Conservation (phyloP, 176 grass and related monocot species). For the Oryza rufipogon region DNA sequence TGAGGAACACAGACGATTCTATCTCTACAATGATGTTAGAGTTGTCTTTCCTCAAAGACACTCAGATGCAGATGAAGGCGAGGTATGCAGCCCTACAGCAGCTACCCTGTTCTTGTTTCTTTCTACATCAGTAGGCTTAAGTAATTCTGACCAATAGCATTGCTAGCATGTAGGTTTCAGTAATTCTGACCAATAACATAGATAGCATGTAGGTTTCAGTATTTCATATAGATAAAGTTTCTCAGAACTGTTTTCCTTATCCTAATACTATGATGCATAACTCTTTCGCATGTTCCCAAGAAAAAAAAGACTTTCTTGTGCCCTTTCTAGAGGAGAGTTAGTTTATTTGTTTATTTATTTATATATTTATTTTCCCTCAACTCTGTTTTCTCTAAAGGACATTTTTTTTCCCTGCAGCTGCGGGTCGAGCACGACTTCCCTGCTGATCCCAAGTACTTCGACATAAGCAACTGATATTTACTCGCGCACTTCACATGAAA, state of each 20-base stretch:
- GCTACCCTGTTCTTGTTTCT: constrained; percentile 20
- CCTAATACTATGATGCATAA: neutral
- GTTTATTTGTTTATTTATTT: neutral
- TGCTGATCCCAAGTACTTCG: constrained; percentile 92
- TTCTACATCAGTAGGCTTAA: neutral
- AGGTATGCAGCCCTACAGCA: constrained; percentile 54
- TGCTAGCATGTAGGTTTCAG: neutral
- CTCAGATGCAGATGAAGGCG: constrained; percentile 88
- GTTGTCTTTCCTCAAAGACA: constrained; percentile 97
- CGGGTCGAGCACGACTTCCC: constrained; percentile 84
- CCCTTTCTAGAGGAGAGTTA: neutral
- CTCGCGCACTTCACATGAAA: constrained; percentile 31
- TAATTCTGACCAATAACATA: neutral
- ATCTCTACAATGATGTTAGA: constrained; percentile 94
- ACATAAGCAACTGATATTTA: constrained; percentile 81
- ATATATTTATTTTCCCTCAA: neutral
- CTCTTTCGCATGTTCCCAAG: neutral
- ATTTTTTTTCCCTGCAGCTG: constrained; percentile 56
- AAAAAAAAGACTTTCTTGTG: neutral
- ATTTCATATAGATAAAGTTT: neutral
- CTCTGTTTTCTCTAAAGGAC: constrained; percentile 2
- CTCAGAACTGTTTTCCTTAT: neutral
- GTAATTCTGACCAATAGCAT: neutral
- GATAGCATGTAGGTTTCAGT: neutral
- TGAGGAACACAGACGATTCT: constrained; percentile 69